Evolutionary conservation across 768 basidiomycete species (phyloP).

Genomic region (Dacryopinax spathularia): DNA sequence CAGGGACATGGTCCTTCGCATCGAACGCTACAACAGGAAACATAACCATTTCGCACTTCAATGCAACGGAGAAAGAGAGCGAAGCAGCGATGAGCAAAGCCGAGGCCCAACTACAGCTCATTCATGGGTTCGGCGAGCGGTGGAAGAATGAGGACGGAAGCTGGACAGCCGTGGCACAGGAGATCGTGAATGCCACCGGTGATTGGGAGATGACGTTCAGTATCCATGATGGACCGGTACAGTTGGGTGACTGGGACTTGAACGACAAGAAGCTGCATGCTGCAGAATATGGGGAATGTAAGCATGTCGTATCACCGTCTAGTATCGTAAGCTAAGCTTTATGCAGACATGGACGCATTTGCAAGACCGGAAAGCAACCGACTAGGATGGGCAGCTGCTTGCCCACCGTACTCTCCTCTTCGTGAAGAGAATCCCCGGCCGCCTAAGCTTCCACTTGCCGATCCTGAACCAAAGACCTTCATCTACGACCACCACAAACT

Average conservation of each 20-base stretch:
- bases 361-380: background rate
- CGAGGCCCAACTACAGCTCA: background rate
- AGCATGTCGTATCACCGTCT: background rate
- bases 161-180: background rate
- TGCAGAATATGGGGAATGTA: background rate
- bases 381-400: constrained; percentile 24
- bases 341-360: background rate
- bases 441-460: background rate
- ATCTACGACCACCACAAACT: constrained; percentile 34
- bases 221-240: background rate
- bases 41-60: background rate
- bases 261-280: background rate
- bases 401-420: constrained; percentile 12
- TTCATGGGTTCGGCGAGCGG: background rate
- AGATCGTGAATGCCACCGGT: background rate
- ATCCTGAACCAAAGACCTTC: constrained; percentile 22
- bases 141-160: background rate
- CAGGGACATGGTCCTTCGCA: background rate
- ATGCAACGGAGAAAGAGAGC: background rate
- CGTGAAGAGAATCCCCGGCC: background rate
- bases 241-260: background rate
- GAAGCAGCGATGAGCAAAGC: background rate
- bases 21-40: background rate
- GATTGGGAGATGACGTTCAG: background rate
- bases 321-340: background rate